Base-by-base conservation (phyloP, 2,329 filamentous ascomycete genomes). In the Aspergillus sp. region DNA sequence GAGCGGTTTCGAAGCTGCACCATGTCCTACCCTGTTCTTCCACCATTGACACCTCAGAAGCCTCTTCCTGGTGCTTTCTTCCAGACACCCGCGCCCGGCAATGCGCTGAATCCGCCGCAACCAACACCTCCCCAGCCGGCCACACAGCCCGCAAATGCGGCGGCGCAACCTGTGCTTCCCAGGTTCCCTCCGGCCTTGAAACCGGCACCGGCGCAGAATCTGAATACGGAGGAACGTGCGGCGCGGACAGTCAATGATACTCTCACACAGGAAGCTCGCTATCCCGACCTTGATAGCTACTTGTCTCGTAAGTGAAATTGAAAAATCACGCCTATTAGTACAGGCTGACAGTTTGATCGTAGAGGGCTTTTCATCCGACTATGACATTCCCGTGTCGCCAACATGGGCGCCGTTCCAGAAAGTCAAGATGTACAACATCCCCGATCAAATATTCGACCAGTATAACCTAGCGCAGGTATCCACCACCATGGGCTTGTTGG, bases 401-500 rank as follows among this genome's bases (percentile, higher is more conserved):
- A 83, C 92, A 61, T 95, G 92, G 89, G 86, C 89, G 42, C 95
- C 95, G 1, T 99, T 97, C 72, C 89, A 96, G 71, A 91, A 89
- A 75, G 85, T 89, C 27, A 88, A 90, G 66, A 90, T 89, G 75
- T 93, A 96, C 77, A 88, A 90, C 66, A 93, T 99, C 53, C 95
- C 95, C 49, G 92, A 97, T 65, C 86, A 87, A 68, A 89, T 99
- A 52, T 93, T 98, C 70, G 89, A 96, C 66, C 92, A 96, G 71
- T 93, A 96, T 74, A 96, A 99, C 67, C 82, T 86, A 51, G 89
- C 90, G 57, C 88, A 96, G 70, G 86, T 97, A 22, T 88, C 89
- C 58, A 96, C 93, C n/a, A 85, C 86, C 69, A 96, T 99, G 89
- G 96, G 96, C 9, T 80, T 99, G 34, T 98, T 99, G 74, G 90